These are phyloP conservation scores for Phytophthora pinifolia DNA, from an alignment of 352 stramenopile species.

Conservation along the genomic window DNA sequence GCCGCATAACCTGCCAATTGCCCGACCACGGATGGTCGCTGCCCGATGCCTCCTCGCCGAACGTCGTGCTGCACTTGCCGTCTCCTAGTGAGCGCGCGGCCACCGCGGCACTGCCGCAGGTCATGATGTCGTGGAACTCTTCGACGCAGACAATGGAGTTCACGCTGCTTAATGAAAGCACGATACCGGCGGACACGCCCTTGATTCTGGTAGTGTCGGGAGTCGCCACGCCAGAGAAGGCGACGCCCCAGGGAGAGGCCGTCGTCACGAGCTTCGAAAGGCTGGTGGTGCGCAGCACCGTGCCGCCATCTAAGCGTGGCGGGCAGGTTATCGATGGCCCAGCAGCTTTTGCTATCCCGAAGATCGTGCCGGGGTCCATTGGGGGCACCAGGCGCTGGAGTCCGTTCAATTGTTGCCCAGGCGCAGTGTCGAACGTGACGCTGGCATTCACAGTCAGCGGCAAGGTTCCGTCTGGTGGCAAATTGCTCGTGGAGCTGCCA, in stretches of 20 bases:
- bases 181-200: conserved; percentile 36
- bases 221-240: conserved; percentile 52
- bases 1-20: conserved; percentile 48
- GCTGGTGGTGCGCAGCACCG: conserved; percentile 46
- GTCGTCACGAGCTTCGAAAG: conserved; percentile 70
- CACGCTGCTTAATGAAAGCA: conserved; percentile 42
- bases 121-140: conserved; percentile 37
- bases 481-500: conserved; percentile 55
- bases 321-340: conserved; percentile 70
- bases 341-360: conserved; percentile 41
- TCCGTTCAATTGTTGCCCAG: conserved; percentile 59
- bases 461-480: conserved; percentile 37
- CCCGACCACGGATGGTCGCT: conserved; percentile 64
- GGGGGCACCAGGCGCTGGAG: conserved; percentile 45
- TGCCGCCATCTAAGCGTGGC: conserved; percentile 54
- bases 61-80: conserved; percentile 39
- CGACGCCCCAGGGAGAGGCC: conserved; percentile 45
- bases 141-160: conserved; percentile 50
- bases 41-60: conserved; percentile 21
- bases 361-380: conserved; percentile 54
- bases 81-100: conserved; percentile 21
- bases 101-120: conserved; percentile 20
- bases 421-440: conserved; percentile 51
- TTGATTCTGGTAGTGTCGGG: conserved; percentile 55
- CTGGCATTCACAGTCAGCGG: conserved; percentile 50